Percentiles rank a stretch among this genome's conserved stretches.
Conservation (phyloP, 495 filamentous ascomycete species). For the Astrothelium subdiscretum region DNA sequence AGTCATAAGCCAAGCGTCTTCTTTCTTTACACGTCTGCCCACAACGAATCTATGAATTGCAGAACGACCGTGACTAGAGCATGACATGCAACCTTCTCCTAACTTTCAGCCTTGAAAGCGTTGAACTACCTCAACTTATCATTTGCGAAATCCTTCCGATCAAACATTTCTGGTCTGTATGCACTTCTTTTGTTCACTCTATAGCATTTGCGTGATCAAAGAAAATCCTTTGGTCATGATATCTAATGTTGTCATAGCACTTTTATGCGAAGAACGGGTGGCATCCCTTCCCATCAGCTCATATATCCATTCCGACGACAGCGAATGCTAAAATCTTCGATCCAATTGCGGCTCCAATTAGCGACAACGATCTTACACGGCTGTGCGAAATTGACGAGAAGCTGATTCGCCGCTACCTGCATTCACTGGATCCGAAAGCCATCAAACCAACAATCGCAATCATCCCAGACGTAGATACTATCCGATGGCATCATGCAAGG, state of each 20-base stretch:
- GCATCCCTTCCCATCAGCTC: constrained; percentile 58
- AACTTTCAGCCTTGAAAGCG: too few relatives aligned
- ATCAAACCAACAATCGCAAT: constrained; percentile 43
- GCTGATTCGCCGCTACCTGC: constrained; percentile 32
- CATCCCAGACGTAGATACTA: constrained; percentile 56
- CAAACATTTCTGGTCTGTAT: too few relatives aligned
- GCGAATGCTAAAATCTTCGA: constrained; percentile 17
- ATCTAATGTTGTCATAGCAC: constrained; percentile 21
- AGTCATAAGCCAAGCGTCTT: background rate
- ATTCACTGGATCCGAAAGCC: constrained; percentile 26
- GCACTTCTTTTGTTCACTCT: too few relatives aligned
- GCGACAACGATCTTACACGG: constrained; percentile 36
- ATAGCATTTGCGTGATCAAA: too few relatives aligned
- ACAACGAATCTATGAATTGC: too few relatives aligned
- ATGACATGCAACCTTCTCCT: too few relatives aligned
- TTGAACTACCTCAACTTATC: too few relatives aligned
- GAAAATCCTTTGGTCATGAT: background rate
- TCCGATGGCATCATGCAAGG: constrained; percentile 76
- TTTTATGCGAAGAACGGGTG: constrained; percentile 82
- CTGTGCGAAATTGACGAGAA: constrained; percentile 49
- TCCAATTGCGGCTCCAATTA: constrained; percentile 27
- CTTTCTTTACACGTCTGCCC: too few relatives aligned
- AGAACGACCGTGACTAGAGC: background rate
- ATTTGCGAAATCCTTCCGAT: too few relatives aligned
- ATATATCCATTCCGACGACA: constrained; percentile 50